Evolutionary conservation across 164 flowering plant genomes (phyloP).

Genomic region (Piper betle): DNA sequence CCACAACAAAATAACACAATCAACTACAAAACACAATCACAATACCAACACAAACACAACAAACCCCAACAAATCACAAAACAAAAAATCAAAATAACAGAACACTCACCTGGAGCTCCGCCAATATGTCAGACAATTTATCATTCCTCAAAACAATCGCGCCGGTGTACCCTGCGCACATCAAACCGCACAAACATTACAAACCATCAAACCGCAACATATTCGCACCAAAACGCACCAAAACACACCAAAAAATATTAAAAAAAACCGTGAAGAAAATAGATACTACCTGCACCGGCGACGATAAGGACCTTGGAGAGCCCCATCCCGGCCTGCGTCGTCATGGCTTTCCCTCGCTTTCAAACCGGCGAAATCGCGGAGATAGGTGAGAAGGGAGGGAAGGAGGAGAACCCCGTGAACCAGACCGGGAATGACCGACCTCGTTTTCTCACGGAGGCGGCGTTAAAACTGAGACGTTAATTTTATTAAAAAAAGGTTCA

Average conservation of each 20-base stretch:
- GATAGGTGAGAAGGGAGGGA: too few relatives aligned
- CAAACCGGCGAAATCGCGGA: background rate
- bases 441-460: too few relatives aligned
- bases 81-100: background rate
- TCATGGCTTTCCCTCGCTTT: conserved; percentile 24
- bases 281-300: conserved; percentile 51
- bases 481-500: too few relatives aligned
- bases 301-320: conserved; percentile 48
- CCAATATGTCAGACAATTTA: conserved; percentile 49
- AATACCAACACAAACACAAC: background rate
- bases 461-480: too few relatives aligned
- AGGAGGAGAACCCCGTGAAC: too few relatives aligned
- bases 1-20: too few relatives aligned
- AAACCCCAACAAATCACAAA: background rate
- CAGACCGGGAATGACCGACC: too few relatives aligned
- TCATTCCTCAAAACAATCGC: conserved; percentile 56
- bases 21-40: background rate
- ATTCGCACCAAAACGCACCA: background rate
- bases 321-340: conserved; percentile 63
- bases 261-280: background rate
- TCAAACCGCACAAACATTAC: background rate
- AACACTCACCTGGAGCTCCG: conserved; percentile 58
- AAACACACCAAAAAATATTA: background rate
- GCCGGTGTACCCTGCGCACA: conserved; percentile 45
- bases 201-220: background rate